These are phyloP conservation scores for Cystobasidiaceae sp. DNA, from an alignment of 1,284 basidiomycete species.

Conservation along the genomic window DNA sequence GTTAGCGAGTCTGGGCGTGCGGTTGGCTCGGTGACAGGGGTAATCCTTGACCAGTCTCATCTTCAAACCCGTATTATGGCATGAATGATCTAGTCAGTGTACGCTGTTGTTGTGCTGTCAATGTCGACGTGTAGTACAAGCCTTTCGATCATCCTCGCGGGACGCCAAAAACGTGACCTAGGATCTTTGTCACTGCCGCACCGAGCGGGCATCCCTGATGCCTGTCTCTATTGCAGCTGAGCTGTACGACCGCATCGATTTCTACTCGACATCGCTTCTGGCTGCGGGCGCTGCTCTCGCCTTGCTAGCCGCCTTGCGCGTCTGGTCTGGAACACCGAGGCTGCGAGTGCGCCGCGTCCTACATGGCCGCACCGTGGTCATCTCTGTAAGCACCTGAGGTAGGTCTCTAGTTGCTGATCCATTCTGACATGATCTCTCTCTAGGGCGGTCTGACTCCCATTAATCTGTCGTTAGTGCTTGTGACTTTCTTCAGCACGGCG, in stretches of 20 bases:
- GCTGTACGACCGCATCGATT: conserved; percentile 5
- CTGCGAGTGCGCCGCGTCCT: conserved; percentile 21
- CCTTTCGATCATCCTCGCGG: no score
- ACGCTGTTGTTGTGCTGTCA: no score
- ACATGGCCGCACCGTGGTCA: conserved; percentile 15
- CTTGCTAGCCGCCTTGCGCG: background rate
- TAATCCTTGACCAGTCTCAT: no score
- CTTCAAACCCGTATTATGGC: no score
- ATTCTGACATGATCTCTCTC: background rate
- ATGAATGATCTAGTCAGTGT: no score
- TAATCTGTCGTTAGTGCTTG: conserved; percentile 26
- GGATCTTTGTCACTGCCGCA: no score
- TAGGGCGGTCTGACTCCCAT: conserved; percentile 25
- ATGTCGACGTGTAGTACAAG: no score
- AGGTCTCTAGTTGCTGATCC: no score
- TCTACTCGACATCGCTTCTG: background rate
- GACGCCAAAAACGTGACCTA: no score
- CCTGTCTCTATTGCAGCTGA: background rate
- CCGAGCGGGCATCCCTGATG: background rate
- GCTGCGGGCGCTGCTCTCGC: background rate
- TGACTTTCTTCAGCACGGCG: no score
- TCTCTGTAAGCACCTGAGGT: conserved; percentile 13
- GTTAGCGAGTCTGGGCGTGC: conserved; percentile 14
- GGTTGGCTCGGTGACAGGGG: conserved; percentile 7
- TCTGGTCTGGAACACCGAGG: conserved; percentile 23